phyloP scores from a whole-genome alignment of 106 monocot genomes.

The Allium fistulosum region DNA sequence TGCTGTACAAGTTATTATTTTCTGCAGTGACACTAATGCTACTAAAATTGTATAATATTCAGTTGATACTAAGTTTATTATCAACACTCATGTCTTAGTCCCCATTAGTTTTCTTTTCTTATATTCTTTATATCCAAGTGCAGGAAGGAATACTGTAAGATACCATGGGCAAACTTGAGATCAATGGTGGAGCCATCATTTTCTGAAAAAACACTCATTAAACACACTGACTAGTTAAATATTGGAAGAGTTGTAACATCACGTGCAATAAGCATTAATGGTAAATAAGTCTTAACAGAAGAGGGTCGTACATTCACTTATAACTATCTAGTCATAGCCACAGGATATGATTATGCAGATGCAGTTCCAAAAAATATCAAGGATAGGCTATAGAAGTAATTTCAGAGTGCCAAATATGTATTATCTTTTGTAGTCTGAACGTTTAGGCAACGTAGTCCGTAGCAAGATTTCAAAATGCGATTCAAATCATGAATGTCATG shows the following conservation, averaged over 20 bases:
- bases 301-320: conserved; percentile 18
- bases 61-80: no score
- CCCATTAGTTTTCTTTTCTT: background rate
- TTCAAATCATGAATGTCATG: no score
- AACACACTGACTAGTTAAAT: conserved; percentile 28
- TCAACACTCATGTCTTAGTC: no score
- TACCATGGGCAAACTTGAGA: conserved; percentile 56
- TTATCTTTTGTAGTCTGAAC: no score
- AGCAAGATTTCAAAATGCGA: no score
- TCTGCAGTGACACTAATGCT: no score
- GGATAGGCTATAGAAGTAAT: conserved; percentile 26
- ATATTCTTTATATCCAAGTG: background rate
- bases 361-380: background rate
- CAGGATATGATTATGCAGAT: conserved; percentile 11
- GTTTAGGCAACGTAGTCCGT: no score
- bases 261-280: conserved; percentile 14
- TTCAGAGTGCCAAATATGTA: no score
- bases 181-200: conserved; percentile 34
- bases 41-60: no score
- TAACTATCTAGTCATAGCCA: conserved; percentile 36
- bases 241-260: conserved; percentile 25
- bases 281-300: conserved; percentile 17
- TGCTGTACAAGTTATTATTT: no score
- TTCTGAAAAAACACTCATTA: conserved; percentile 30
- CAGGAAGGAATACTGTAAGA: conserved; percentile 75